Conservation (phyloP, 2,329 filamentous ascomycete species). For the Aspergillus oerlinghausenensis region DNA sequence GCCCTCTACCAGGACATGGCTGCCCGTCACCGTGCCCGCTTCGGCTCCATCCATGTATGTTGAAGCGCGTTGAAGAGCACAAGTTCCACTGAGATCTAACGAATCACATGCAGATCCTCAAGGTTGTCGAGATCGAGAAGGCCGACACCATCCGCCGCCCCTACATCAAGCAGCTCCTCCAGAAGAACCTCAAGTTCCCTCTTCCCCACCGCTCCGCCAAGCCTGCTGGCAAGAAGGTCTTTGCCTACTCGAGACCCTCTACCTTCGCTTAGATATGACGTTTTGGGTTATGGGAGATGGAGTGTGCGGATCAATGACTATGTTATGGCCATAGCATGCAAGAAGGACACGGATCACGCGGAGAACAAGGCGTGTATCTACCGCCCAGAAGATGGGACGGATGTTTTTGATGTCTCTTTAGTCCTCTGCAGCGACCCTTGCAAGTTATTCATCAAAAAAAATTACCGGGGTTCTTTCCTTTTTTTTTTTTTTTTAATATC, state of each 20-base stretch:
- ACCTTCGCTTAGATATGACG: constrained; percentile 83
- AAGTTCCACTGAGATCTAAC: neutral
- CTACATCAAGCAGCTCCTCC: constrained; percentile 98
- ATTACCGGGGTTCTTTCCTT: constrained; percentile 32
- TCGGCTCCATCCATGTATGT: constrained; percentile 97
- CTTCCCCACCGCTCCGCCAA: constrained; percentile 93
- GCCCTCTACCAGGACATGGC: constrained; percentile 99
- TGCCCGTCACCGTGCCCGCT: constrained; percentile 94
- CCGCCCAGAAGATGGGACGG: constrained; percentile 29
- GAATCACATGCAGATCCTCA: constrained; percentile 69
- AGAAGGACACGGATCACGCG: constrained; percentile 33
- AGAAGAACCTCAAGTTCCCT: constrained; percentile 96
- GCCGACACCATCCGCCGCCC: constrained; percentile 90
- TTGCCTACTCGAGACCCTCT: constrained; percentile 85
- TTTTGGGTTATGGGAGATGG: constrained; percentile 31
- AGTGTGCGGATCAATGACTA: constrained; percentile 40
- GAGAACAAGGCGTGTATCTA: constrained; percentile 33
- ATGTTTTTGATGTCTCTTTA: constrained; percentile 38
- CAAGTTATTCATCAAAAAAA: constrained; percentile 37
- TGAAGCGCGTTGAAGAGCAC: neutral
- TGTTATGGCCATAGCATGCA: constrained; percentile 41
- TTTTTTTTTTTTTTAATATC: constrained; percentile 14
- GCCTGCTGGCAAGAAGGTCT: constrained; percentile 81
- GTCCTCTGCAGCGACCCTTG: constrained; percentile 37
- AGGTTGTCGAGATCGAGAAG: constrained; percentile 97